Conservation (phyloP, 1,284 basidiomycete genomes). For the Fomitopsis betulina region DNA sequence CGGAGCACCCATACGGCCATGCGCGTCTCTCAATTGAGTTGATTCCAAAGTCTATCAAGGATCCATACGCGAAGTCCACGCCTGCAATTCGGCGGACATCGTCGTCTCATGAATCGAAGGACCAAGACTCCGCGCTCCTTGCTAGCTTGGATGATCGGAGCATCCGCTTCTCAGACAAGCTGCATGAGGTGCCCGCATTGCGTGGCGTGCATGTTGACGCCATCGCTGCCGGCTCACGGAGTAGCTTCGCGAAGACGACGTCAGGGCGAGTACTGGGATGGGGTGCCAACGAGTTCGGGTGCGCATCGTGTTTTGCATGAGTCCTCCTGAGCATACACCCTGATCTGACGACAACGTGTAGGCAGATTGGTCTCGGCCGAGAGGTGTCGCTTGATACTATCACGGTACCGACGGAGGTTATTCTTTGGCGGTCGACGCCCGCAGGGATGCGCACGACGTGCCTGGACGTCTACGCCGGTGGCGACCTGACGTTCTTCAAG, state of each 20-base stretch:
- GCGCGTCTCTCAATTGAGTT: conserved; percentile 31
- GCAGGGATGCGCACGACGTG: conserved; percentile 57
- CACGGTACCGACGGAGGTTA: conserved; percentile 82
- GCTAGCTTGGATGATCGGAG: conserved; percentile 39
- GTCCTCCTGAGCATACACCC: not conserved
- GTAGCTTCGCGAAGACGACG: conserved; percentile 68
- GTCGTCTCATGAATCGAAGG: conserved; percentile 12
- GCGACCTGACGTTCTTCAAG: conserved; percentile 76
- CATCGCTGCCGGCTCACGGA: conserved; percentile 71
- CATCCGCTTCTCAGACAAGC: conserved; percentile 66
- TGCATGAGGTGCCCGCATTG: conserved; percentile 82
- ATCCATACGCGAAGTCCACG: conserved; percentile 42
- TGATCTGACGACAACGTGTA: conserved; percentile 22
- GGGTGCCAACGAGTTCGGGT: conserved; percentile 86
- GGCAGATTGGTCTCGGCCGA: conserved; percentile 81
- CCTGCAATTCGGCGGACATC: conserved; percentile 24
- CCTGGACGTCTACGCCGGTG: conserved; percentile 64
- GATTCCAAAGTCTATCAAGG: conserved; percentile 49
- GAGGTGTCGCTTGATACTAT: conserved; percentile 69
- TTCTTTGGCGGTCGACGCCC: conserved; percentile 59
- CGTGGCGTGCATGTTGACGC: conserved; percentile 61
- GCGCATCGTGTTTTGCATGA: conserved; percentile 14
- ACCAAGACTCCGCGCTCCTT: conserved; percentile 26
- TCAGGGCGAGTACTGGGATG: conserved; percentile 83
- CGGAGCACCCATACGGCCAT: conserved; percentile 19